These are phyloP conservation scores for Knufia petricola DNA, from an alignment of 2,329 filamentous ascomycete genomes.

Conservation along the genomic window DNA sequence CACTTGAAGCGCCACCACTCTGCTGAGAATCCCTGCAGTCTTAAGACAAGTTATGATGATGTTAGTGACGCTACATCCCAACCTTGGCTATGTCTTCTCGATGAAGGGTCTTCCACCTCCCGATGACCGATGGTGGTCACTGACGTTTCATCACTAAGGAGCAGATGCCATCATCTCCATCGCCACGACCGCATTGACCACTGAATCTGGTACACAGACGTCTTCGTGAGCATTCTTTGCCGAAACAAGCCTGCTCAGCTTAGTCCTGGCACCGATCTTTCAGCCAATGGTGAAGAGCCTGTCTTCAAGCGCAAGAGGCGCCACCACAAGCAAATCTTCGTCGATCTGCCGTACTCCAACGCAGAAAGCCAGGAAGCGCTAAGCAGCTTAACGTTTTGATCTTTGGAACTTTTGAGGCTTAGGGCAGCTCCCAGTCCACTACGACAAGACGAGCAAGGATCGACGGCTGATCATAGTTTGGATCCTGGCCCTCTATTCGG, in stretches of 20 bases:
- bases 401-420: constrained; percentile 2
- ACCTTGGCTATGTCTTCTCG: not conserved
- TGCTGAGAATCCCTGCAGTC: constrained; percentile 6
- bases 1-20: not conserved
- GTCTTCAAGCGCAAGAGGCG: not conserved
- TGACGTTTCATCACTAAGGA: constrained; percentile 2
- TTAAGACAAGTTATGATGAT: constrained; percentile 5
- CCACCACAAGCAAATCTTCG: constrained; percentile 1
- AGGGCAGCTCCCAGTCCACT: not conserved
- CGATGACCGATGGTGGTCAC: not conserved
- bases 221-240: constrained; percentile 5
- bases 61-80: constrained; percentile 8
- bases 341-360: constrained; percentile 10
- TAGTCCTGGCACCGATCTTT: not conserved
- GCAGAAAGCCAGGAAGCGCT: not conserved
- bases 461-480: not conserved
- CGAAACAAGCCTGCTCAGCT: not conserved
- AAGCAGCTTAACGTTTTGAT: constrained; percentile 4
- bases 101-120: not conserved
- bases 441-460: not conserved
- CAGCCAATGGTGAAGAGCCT: not conserved
- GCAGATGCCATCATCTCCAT: not conserved
- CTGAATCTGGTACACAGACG: not conserved
- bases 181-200: not conserved
- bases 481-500: not conserved